Conservation (phyloP, 2,329 filamentous ascomycete species). For the Aureobasidium sp. region DNA sequence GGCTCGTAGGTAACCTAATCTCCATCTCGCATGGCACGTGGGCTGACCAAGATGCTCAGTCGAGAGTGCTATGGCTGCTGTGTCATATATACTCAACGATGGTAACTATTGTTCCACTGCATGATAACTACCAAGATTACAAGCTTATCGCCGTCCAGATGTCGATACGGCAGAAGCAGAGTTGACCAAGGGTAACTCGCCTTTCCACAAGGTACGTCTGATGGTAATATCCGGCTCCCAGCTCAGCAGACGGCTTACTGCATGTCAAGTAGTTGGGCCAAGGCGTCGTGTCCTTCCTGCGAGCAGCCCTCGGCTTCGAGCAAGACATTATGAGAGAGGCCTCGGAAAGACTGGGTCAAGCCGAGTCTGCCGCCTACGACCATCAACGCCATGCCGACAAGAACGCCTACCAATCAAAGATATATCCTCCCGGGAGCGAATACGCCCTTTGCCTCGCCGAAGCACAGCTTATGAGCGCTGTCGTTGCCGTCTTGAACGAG, state of each 20-base stretch:
- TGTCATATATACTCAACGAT: constrained; percentile 30
- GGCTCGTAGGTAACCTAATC: constrained; percentile 40
- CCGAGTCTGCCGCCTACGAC: constrained; percentile 66
- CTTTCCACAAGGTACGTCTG: constrained; percentile 64
- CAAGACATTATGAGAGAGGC: constrained; percentile 86
- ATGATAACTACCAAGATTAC: not conserved
- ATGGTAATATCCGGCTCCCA: not conserved
- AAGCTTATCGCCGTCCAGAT: constrained; percentile 38
- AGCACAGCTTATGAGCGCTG: constrained; percentile 78
- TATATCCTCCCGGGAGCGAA: constrained; percentile 80
- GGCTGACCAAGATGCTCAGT: constrained; percentile 24
- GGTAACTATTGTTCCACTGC: constrained; percentile 23
- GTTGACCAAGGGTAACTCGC: constrained; percentile 62
- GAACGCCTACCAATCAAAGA: constrained; percentile 49
- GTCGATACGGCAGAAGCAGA: constrained; percentile 71
- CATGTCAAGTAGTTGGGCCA: constrained; percentile 53
- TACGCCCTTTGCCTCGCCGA: constrained; percentile 78
- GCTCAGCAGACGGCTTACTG: not conserved
- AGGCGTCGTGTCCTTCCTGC: constrained; percentile 74
- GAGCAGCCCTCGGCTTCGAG: constrained; percentile 81
- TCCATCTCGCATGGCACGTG: not conserved
- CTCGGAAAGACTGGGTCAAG: constrained; percentile 58
- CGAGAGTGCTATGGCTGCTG: constrained; percentile 34
- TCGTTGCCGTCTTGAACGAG: constrained; percentile 84
- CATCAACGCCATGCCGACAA: constrained; percentile 69